Percentiles rank a stretch among this genome's conserved stretches.
These are phyloP conservation scores for Tylopilus sp. DNA, from an alignment of 1,284 basidiomycete genomes.

Conservation along the genomic window DNA sequence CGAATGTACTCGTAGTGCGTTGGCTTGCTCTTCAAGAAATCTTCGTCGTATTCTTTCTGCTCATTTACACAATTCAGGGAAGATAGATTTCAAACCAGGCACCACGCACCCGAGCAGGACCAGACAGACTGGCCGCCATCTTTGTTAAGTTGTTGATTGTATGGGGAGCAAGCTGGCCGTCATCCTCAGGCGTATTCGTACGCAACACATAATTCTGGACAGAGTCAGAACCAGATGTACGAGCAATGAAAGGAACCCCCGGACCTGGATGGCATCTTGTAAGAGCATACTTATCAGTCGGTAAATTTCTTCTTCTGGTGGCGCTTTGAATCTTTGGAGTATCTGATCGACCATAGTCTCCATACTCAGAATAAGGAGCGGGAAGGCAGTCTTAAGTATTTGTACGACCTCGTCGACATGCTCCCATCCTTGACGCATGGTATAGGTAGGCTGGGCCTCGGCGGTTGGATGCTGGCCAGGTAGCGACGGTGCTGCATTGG, in stretches of 20 bases:
- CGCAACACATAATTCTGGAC: conserved; percentile 68
- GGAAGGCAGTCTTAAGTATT: conserved; percentile 95
- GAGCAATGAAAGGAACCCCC: conserved; percentile 8
- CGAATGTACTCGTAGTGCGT: conserved; percentile 87
- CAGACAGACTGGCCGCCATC: conserved; percentile 68
- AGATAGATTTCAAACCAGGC: neutral
- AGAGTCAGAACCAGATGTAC: conserved; percentile 4
- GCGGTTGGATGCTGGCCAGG: conserved; percentile 29
- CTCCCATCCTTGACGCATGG: conserved; percentile 78
- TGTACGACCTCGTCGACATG: conserved; percentile 94
- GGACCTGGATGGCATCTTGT: conserved; percentile 68
- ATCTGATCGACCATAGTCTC: conserved; percentile 99
- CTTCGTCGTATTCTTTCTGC: conserved; percentile 87
- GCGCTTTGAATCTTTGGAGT: conserved; percentile 85
- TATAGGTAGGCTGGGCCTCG: conserved; percentile 36
- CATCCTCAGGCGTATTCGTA: conserved; percentile 67
- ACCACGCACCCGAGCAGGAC: conserved; percentile 58
- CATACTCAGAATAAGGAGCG: conserved; percentile 90
- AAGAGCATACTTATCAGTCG: conserved; percentile 84
- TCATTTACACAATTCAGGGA: conserved; percentile 9
- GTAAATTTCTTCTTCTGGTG: conserved; percentile 93
- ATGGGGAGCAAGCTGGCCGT: conserved; percentile 63
- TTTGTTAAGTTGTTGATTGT: conserved; percentile 65
- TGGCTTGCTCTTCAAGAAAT: conserved; percentile 83
- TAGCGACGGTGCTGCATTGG: conserved; percentile 11